Evolutionary conservation across 805 yeast genomes (phyloP).

Genomic region (Saccharomycopsis babjevae): DNA sequence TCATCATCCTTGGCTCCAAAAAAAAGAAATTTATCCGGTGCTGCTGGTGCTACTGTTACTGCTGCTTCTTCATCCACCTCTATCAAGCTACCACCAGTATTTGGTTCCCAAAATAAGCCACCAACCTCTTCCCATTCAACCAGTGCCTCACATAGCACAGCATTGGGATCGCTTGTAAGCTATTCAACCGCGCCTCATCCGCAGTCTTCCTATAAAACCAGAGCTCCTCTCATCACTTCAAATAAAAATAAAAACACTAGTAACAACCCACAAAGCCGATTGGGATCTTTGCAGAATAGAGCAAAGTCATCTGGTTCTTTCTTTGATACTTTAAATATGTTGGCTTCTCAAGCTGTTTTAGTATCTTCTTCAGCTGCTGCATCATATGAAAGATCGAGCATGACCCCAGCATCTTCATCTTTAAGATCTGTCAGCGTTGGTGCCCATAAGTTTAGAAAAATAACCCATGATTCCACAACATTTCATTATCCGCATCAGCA

Average conservation of each 20-base stretch:
- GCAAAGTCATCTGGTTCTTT: not conserved
- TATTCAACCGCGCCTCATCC: not conserved
- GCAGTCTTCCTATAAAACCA: not conserved
- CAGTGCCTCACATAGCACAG: not conserved
- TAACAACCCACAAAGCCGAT: not conserved
- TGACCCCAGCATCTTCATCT: conserved; percentile 1
- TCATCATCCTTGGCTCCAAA: not conserved
- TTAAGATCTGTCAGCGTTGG: not conserved
- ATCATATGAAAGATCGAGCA: conserved; percentile 13
- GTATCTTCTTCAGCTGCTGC: conserved; percentile 7
- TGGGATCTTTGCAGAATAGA: not conserved
- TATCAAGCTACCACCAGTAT: not conserved
- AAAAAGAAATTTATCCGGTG: not conserved
- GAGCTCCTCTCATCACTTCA: not conserved
- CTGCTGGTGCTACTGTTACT: not conserved
- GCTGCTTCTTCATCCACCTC: not conserved
- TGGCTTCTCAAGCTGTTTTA: conserved; percentile 17
- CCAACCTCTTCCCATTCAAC: not conserved
- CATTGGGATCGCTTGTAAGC: not conserved
- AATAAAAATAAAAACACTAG: not conserved
- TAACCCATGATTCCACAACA: not conserved
- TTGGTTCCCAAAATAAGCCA: not conserved
- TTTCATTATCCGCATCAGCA: not conserved
- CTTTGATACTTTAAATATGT: conserved; percentile 17
- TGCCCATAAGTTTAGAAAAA: not conserved